Base-by-base conservation (phyloP, 1,139 yeast species). In the Suhomyces wounanorum region DNA sequence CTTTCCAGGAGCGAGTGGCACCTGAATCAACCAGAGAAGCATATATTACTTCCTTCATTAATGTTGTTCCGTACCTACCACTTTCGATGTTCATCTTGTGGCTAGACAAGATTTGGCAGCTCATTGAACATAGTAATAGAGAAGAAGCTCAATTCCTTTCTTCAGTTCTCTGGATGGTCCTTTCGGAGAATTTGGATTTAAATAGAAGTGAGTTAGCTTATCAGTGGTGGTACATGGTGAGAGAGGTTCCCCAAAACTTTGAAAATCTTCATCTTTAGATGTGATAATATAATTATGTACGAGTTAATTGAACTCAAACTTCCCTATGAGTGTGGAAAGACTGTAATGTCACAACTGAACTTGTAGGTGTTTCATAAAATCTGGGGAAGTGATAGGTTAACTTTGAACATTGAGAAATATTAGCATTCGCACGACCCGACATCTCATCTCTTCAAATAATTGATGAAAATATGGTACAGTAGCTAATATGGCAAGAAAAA, bases 401-500 rank as follows among this genome's bases (percentile, higher is more conserved):
- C 11, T 5, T 26, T 26, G 30, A 10, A 9, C 30, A 33, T 13
- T 33, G 14, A 1, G 8, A 10, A 9, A 25, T 13, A 26, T 40
- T 40, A 13, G 13, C 30, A 13, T n/a, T 14, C 26, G 37, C 50
- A 43, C 49, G 47, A 37, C 44, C 42, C 16, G 45, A 26, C 44
- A 50, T 47, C 50, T 52, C 57, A 54, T 56, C 55, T 50, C 55
- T 50, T 46, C 43, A 28, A 37, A 45, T 31, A 31, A 40, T 30
- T 37, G n/a, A 23, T n/a, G 10, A 17, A 18, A 13, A 21, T 21
- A 18, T 13, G n/a, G 36, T 17, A n/a, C 21, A 33, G 17, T 16
- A 36, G 31, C 9, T 23, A 14, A 47, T 40, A 89, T 89, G 96
- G 88, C 96, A 43, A 85, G 96, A 82, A 89, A 89, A 85, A 89